Evolutionary conservation across 768 basidiomycete genomes (phyloP), one percentile per base, ranked within the genome.

Genomic region (Candolleomyces eurysporus): DNA sequence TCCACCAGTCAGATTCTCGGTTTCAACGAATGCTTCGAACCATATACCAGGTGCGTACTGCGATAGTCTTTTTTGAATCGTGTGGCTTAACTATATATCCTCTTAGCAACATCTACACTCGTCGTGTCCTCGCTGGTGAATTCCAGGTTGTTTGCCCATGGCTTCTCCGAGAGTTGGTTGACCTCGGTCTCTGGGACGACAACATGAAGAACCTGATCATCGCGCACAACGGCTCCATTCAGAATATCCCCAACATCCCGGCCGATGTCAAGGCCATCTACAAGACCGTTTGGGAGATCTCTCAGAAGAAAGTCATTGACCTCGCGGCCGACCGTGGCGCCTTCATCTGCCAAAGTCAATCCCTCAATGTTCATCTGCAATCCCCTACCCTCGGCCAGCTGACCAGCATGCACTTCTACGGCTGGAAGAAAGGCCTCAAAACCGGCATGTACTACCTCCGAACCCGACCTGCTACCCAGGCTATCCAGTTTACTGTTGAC

Each of bases 201-300:
- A 86, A 92, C 72, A 98, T 98, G 96, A 97, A 96, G 85, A 96
- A 98, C 78, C 90, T 92, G 84, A 94, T 99, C 75, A 98, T 99
- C 67, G 97, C 97, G 14, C 91, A 96, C 77, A 91, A 94, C 69
- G 96, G 91, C 30, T 91, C 90, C 6, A 75, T 92, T 30, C 94
- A 96, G 72, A 92, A 87, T 72, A 94, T 98, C 66, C 89, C 92
- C 30, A 84, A 71, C 51, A 94, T 98, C 66, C 96, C 96, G 2
- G 88, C 87, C 61, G 86, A 97, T 65, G 82, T 96, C 76, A 98
- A 97, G 78, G 91, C 92, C 0, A 95, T 99, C 78, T 99, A 99
- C 87, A 98, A 98, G 82, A 99, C 96, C n/a, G 96, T 98, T 53
- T 99, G 96, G 96, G 96, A 99, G 79, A 96, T 99, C 75, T 89